Conservation (phyloP, 2,329 filamentous ascomycete species). For the Akanthomyces uredinophilus region DNA sequence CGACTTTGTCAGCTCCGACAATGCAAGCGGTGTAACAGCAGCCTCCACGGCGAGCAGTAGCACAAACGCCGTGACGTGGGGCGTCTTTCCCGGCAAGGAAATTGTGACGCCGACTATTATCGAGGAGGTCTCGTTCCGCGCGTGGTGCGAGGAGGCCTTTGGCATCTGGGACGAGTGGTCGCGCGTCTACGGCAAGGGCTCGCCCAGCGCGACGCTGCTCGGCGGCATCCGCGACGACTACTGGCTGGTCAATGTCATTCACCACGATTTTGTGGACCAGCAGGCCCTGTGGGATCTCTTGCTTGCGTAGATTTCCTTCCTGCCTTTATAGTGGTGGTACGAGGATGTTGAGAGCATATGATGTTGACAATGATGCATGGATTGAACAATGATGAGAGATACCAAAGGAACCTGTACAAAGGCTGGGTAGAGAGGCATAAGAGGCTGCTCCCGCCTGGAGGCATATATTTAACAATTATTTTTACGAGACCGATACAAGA, state of each 20-base stretch:
- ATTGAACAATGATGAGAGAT: neutral
- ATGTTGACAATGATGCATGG: neutral
- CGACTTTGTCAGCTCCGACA: slow-evolving; percentile 71
- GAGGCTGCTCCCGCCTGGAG: neutral
- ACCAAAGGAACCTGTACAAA: slow-evolving; percentile 1
- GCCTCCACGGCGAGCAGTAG: slow-evolving; percentile 44
- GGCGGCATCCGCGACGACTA: slow-evolving; percentile 61
- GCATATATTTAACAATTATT: neutral
- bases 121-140: slow-evolving; percentile 86
- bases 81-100: slow-evolving; percentile 90
- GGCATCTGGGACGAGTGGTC: slow-evolving; percentile 94
- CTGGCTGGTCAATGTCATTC: slow-evolving; percentile 89
- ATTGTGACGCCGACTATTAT: slow-evolving; percentile 96
- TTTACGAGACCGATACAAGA: neutral
- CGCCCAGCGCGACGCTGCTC: slow-evolving; percentile 66
- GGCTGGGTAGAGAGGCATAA: neutral
- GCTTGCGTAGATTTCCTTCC: slow-evolving; percentile 8
- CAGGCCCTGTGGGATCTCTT: slow-evolving; percentile 70
- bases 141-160: slow-evolving; percentile 95
- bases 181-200: slow-evolving; percentile 73
- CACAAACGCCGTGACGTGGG: slow-evolving; percentile 96
- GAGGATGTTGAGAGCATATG: neutral
- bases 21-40: slow-evolving; percentile 28
- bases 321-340: neutral
- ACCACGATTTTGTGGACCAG: slow-evolving; percentile 68